Conservation (phyloP, 495 filamentous ascomycete species). For the Penicillium simplicissimum region DNA sequence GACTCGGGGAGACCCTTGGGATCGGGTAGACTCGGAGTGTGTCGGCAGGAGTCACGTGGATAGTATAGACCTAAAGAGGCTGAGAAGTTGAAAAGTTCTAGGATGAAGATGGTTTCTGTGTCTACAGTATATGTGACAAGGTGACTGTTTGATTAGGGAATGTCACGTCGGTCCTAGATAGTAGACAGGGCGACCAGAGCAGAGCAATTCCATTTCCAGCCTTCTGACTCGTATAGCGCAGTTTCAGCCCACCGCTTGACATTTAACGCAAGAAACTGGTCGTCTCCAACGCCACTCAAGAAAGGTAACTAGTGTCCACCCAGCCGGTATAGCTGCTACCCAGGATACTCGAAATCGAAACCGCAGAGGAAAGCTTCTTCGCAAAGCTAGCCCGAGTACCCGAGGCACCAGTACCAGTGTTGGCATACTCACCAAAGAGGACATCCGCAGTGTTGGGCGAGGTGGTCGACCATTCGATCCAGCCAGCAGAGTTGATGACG, state of each 20-base stretch:
- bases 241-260: neutral
- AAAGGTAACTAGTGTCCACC: constrained; percentile 42
- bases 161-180: too few relatives aligned
- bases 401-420: constrained; percentile 56
- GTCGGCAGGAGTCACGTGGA: too few relatives aligned
- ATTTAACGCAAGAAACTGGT: neutral
- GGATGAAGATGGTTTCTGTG: too few relatives aligned
- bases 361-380: constrained; percentile 42
- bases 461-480: constrained; percentile 56
- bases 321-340: constrained; percentile 49
- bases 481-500: constrained; percentile 62
- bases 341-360: constrained; percentile 51
- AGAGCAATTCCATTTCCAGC: neutral
- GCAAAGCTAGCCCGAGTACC: constrained; percentile 61
- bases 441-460: constrained; percentile 54
- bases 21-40: too few relatives aligned
- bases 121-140: too few relatives aligned
- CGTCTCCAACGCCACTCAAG: constrained; percentile 11
- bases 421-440: constrained; percentile 59
- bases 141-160: too few relatives aligned
- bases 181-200: too few relatives aligned
- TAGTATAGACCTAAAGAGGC: too few relatives aligned
- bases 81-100: too few relatives aligned
- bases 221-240: neutral
- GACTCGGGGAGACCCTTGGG: constrained; percentile 1